Base-by-base conservation (phyloP, 805 yeast species). In the Saccharomyces paradoxus region DNA sequence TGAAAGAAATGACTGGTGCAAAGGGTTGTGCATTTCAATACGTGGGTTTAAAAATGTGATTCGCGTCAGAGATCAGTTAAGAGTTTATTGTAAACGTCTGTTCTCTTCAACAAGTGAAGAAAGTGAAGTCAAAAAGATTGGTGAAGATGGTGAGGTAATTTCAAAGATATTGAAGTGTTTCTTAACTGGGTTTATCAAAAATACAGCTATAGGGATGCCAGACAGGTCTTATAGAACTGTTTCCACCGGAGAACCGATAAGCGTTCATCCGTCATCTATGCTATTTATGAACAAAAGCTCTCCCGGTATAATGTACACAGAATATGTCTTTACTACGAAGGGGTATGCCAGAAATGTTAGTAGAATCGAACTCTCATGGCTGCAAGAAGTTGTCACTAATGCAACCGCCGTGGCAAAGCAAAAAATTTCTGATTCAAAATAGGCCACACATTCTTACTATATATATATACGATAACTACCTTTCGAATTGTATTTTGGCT, bases 321-420 rank as follows among this genome's bases (percentile, higher is more conserved):
- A 94, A 71, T 91, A 88, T 67, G 97, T 94, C 14, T 92, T 80
- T 68, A 94, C 99, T 0, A 80, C 91, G 13, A 89, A 89, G 68
- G 96, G 96, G 0, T 94, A 91, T 64, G 98, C 96, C 0, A 77
- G 99, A 62, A 85, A 77, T 58, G 96, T 91, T n/a, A 84, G 90
- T 50, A 82, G 86, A 14, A 79, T 94, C 27, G 87, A 89, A 64
- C 71, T 89, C 53, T 80, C 81, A 14, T 92, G 98, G 98, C 71
- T 94, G 50, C 92, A 87, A 65, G 94, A 87, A 58, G 77, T 84
- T 2, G 87, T 90, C 4, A 44, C 30, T 1, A 51, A 49, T 24
- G 58, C 59, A 3, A 32, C 53, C 12, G 62, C 63, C 4, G 61
- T 60, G 3, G 55, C 56, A 3, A 63, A 59, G 49, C 55, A 57